phyloP scores from a whole-genome alignment of 2,329 filamentous ascomycete species.

The Epichloe scottii region DNA sequence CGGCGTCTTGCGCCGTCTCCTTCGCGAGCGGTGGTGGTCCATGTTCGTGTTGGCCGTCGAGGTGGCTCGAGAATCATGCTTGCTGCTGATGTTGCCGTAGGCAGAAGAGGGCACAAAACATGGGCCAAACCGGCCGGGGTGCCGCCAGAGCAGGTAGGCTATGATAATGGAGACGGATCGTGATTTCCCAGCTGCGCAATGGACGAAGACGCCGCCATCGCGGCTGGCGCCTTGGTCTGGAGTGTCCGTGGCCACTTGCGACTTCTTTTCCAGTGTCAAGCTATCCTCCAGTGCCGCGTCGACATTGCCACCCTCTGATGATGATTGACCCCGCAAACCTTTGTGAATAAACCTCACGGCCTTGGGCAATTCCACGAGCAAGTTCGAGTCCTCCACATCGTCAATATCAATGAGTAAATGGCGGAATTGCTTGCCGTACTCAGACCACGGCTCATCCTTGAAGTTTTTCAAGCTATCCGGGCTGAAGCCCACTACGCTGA shows the following conservation, averaged over 20 bases:
- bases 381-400: constrained; percentile 80
- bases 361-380: constrained; percentile 66
- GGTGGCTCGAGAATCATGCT: background rate
- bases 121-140: constrained; percentile 39
- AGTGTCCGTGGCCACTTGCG: background rate
- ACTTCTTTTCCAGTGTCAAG: background rate
- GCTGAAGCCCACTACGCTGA: constrained; percentile 62
- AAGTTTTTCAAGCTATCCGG: constrained; percentile 27
- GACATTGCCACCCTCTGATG: background rate
- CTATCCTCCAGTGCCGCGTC: background rate
- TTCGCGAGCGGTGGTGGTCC: constrained; percentile 10
- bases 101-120: constrained; percentile 19
- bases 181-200: constrained; percentile 92
- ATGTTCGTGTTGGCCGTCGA: constrained; percentile 3
- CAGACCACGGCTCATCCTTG: constrained; percentile 35
- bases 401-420: constrained; percentile 77
- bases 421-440: constrained; percentile 45
- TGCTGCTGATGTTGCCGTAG: constrained; percentile 8
- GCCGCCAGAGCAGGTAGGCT: constrained; percentile 69
- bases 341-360: constrained; percentile 75
- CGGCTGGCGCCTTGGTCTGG: constrained; percentile 3
- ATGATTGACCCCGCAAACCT: constrained; percentile 37
- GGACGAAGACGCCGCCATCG: constrained; percentile 38
- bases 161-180: constrained; percentile 75
- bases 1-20: constrained; percentile 33